A percentile compares a stretch with the other conserved stretches of the same genome.
These are phyloP conservation scores for Tubosaeta sp. DNA, from an alignment of 768 basidiomycete genomes.

Conservation along the genomic window DNA sequence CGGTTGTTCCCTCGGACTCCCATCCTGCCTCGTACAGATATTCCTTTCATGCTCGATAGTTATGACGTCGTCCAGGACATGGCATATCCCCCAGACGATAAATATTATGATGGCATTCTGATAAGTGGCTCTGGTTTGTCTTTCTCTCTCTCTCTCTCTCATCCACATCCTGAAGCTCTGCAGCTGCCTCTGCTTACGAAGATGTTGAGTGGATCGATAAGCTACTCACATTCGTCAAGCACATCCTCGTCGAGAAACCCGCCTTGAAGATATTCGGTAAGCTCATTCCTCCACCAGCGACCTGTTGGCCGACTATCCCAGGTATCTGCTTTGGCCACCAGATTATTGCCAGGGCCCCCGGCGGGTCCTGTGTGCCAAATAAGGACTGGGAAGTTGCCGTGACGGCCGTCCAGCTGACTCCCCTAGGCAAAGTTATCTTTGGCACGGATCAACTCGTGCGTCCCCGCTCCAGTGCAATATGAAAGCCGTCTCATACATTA, in stretches of 20 bases:
- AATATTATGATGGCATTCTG: slow-evolving; percentile 63
- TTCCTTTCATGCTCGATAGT: slow-evolving; percentile 51
- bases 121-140: slow-evolving; percentile 82
- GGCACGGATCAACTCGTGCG: slow-evolving; percentile 43
- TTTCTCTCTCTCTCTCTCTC: too few relatives aligned
- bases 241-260: slow-evolving; percentile 47
- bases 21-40: background rate
- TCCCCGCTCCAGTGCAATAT: background rate
- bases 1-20: too few relatives aligned
- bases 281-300: too few relatives aligned
- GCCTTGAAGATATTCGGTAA: slow-evolving; percentile 69
- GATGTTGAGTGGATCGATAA: slow-evolving; percentile 70
- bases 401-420: slow-evolving; percentile 60
- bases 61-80: slow-evolving; percentile 57
- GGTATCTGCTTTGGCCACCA: slow-evolving; percentile 95
- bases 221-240: slow-evolving; percentile 56
- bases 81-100: slow-evolving; percentile 56
- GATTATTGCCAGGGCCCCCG: slow-evolving; percentile 73
- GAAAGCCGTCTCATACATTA: background rate
- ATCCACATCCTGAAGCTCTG: too few relatives aligned
- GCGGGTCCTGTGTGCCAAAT: slow-evolving; percentile 64
- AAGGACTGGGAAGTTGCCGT: slow-evolving; percentile 81
- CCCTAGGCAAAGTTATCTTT: slow-evolving; percentile 66
- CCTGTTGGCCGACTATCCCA: slow-evolving; percentile 19
- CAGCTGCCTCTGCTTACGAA: slow-evolving; percentile 76